These are phyloP conservation scores for Claviceps spartinae DNA, from an alignment of 2,329 filamentous ascomycete genomes.

Conservation along the genomic window DNA sequence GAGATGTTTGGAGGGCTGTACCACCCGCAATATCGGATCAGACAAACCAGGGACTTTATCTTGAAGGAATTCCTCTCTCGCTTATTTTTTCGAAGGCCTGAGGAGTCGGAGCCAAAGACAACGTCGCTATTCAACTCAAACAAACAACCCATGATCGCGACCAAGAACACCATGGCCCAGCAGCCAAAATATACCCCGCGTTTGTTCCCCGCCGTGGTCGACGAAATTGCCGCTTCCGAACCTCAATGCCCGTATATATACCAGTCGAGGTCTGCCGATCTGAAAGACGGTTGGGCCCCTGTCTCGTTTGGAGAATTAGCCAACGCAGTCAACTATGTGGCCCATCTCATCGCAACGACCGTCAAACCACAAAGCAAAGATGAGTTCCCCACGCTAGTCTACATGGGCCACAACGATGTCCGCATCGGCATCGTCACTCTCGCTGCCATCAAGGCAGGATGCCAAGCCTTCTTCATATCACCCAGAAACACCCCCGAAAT, in stretches of 20 bases:
- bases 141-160: not conserved
- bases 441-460: slow-evolving; percentile 7
- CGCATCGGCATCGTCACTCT: slow-evolving; percentile 8
- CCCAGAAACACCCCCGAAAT: slow-evolving; percentile 7
- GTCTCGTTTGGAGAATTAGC: slow-evolving; percentile 15
- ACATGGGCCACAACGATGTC: slow-evolving; percentile 16
- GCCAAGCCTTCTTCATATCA: slow-evolving; percentile 6
- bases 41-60: no score
- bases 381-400: slow-evolving; percentile 21
- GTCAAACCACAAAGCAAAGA: slow-evolving; percentile 16
- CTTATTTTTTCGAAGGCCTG: no score
- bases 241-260: slow-evolving; percentile 25
- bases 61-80: no score
- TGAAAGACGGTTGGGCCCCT: slow-evolving; percentile 15
- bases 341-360: slow-evolving; percentile 17
- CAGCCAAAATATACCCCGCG: slow-evolving; percentile 6
- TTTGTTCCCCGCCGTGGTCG: slow-evolving; percentile 10
- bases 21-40: no score
- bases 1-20: no score
- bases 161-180: not conserved
- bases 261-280: slow-evolving; percentile 14
- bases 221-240: slow-evolving; percentile 11
- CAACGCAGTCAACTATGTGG: slow-evolving; percentile 18
- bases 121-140: not conserved
- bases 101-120: not conserved